A percentile compares a stretch with the other conserved stretches of the same genome.
Conservation (phyloP, 805 yeast genomes). For the Candida silvatica region DNA sequence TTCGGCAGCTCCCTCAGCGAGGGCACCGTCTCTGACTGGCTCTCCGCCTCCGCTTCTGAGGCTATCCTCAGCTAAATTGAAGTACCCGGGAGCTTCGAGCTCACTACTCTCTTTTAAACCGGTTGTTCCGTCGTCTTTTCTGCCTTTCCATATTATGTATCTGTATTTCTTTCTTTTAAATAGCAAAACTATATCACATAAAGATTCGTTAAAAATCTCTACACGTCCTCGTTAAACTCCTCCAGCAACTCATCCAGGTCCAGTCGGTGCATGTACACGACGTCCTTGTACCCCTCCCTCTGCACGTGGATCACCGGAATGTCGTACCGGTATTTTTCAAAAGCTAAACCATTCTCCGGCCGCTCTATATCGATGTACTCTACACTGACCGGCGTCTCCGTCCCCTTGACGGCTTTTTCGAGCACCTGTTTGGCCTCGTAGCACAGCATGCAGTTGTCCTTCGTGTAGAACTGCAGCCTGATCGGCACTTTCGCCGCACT, state of each 20-base stretch:
- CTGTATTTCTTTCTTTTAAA: no score
- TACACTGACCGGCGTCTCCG: conserved; percentile 18
- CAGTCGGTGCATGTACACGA: conserved; percentile 63
- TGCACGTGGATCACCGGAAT: conserved; percentile 72
- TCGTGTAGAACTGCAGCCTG: conserved; percentile 52
- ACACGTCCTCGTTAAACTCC: conserved; percentile 34
- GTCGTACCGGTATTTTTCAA: conserved; percentile 64
- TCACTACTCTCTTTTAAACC: no score
- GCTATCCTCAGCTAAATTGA: conserved; percentile 17
- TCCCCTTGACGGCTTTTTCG: conserved; percentile 29
- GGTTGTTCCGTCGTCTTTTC: conserved; percentile 1
- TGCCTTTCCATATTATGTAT: conserved; percentile 8
- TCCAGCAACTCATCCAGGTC: conserved; percentile 44
- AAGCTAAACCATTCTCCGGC: conserved; percentile 54
- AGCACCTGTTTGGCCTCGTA: conserved; percentile 52
- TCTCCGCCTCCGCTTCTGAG: conserved; percentile 40
- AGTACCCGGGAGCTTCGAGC: no score
- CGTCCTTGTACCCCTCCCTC: conserved; percentile 36
- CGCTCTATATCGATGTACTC: conserved; percentile 48
- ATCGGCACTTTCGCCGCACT: no score
- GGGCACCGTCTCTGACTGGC: conserved; percentile 55
- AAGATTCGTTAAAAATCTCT: no score
- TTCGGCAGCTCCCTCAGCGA: conserved; percentile 47
- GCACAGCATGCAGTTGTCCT: conserved; percentile 62
- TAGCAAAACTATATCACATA: no score